Evolutionary conservation across 73 alveolate genomes (phyloP).

Genomic region (Uronychia binucleata): DNA sequence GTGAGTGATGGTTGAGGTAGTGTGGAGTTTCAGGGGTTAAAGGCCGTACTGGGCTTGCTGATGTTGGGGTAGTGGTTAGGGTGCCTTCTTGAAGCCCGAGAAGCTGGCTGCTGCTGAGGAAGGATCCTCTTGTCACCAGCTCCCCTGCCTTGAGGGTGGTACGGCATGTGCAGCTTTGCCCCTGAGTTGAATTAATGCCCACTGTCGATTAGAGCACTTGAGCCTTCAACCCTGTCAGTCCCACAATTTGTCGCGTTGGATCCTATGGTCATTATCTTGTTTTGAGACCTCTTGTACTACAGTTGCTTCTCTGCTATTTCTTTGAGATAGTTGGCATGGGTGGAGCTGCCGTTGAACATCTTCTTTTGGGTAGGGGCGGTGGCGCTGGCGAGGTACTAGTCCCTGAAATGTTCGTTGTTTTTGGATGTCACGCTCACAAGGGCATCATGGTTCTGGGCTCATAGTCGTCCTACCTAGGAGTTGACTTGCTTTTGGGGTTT

Average conservation of each 20-base stretch:
- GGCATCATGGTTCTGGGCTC: background rate
- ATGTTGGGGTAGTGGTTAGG: background rate
- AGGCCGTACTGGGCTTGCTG: background rate
- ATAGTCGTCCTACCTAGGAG: no score
- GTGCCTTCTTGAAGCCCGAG: background rate
- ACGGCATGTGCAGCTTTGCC: background rate
- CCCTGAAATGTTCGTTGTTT: background rate
- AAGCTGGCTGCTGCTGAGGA: background rate
- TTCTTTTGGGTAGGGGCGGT: background rate
- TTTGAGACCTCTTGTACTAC: background rate
- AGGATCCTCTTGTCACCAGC: background rate
- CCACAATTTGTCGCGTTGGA: background rate
- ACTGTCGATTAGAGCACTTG: background rate
- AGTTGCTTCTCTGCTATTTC: background rate
- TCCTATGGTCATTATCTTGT: background rate
- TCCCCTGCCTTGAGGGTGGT: background rate
- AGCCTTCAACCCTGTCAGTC: constrained; percentile 1
- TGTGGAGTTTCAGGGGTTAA: background rate
- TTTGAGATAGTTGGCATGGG: background rate
- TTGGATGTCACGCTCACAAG: background rate
- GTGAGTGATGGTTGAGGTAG: no score
- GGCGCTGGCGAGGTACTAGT: background rate
- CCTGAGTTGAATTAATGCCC: background rate
- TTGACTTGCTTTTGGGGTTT: no score
- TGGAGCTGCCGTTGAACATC: background rate